These are phyloP conservation scores for Plasmodium gallinaceum DNA, from an alignment of 169 alveolate species.

Conservation along the genomic window DNA sequence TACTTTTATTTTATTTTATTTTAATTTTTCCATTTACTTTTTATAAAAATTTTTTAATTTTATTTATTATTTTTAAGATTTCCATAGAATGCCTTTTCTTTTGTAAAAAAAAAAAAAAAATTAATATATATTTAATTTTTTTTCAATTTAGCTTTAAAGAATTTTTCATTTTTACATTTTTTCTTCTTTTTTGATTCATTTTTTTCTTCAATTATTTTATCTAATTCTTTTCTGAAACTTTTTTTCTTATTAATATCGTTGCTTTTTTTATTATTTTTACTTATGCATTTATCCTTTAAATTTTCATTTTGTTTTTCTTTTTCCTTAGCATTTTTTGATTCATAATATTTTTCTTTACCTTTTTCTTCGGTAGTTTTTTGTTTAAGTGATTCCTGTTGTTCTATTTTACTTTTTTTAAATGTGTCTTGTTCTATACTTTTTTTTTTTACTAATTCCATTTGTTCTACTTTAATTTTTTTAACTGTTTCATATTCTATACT, in stretches of 20 bases:
- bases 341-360: not conserved
- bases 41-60: no score
- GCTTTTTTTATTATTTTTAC: not conserved
- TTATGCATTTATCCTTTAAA: not conserved
- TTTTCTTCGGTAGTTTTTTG: not conserved
- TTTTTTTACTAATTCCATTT: not conserved
- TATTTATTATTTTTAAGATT: no score
- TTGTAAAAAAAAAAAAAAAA: not conserved
- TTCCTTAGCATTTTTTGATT: not conserved
- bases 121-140: not conserved
- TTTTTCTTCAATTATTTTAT: not conserved
- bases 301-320: slow-evolving; percentile 13
- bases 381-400: not conserved
- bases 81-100: not conserved
- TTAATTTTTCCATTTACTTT: no score
- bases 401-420: not conserved
- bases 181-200: not conserved
- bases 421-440: slow-evolving; percentile 2
- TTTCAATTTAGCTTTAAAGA: not conserved
- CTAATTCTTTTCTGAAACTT: not conserved
- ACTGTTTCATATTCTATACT: not conserved
- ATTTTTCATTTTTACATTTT: slow-evolving; percentile 2
- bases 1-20: no score
- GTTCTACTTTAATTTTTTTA: not conserved
- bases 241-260: not conserved